Evolutionary conservation across 257 asterid genomes (phyloP), one percentile per base, ranked within the genome.

Genomic region (Nicotiana tomentosiformis): DNA sequence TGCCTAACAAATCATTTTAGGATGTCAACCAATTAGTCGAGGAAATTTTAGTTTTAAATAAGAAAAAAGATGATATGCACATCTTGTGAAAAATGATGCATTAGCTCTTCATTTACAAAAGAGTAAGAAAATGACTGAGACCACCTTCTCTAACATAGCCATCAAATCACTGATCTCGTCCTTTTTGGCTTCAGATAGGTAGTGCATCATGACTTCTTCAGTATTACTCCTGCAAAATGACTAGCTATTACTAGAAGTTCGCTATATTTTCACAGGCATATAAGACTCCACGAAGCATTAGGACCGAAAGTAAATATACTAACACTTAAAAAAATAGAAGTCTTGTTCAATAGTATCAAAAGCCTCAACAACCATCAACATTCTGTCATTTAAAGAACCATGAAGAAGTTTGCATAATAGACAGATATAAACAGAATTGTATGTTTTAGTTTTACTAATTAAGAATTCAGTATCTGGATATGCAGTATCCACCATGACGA

Each of bases 201-300:
- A 87, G 81, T 85, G 87, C 55, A 82, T 9, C 51, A 43, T 85
- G 26, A 89, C 80, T 88, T 89, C 93, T 86, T 85, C 89, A 81
- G 91, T 81, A 83, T 89, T 91, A 82, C 91, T 91, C 92, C 98
- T 94, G 97, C 89, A 86, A 46, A 66, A 32, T 23, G 78, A 76
- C 83, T 62, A 74, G 61, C 15, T 81, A 74, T 77, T 86, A 80
- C 72, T 69, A 65, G 20, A 78, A 33, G 8, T 5, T 62, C 68
- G 23, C 74, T 49, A 20, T 61, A 14, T 65, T 16, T 60, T 61
- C 57, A 15, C 64, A 11, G 23, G 56, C 49, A 62, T 16, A 29
- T 2, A 70, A 23, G 20, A 20, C 32, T n/a, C n/a, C 66, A 77
- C 26, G 78, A 72, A 39, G 2, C 7, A 39, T 26, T 7, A 5